Base-by-base conservation (phyloP, 2,329 filamentous ascomycete genomes). In the Mycosphaerella sp. region DNA sequence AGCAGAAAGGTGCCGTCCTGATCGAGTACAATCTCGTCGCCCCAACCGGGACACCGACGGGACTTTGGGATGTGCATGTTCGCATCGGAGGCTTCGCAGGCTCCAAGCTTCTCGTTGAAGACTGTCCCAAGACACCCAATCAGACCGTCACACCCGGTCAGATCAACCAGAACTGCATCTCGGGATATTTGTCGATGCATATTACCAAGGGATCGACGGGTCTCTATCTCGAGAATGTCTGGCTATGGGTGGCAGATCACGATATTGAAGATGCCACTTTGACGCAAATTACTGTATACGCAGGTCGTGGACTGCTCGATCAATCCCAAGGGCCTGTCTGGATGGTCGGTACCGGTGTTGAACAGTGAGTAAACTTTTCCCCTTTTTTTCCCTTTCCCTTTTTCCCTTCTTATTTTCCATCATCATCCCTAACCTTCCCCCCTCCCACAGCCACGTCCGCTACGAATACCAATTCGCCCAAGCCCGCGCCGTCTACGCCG, bases 191-290 rank as follows among this genome's bases (percentile, higher is more conserved):
- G 49, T 59, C 59, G n/a, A 55, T 67, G 51, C 66, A 69, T 55
- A 60, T 83, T 45, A 82, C 80, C 9, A 70, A 74, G 48, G 70
- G 73, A n/a, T 78, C 74, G 0, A 82, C 83, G 1, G 66, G 65
- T 3, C 78, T 84, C 31, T 95, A 95, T 72, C 74, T 95, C 42
- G 91, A 96, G 75, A 95, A 95, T 73, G 83, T 80, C 48, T 96
- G 92, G 91, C 83, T 89, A 68, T 96, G 91, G 91, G 48, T 89
- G 26, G 84, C 91, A 0, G 91, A 96, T 69, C 92, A 96, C 74
- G 88, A 95, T 68, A 83, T 96, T 26, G 91, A 96, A 68, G 80
- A 83, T 17, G 61, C 72, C 1, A 82, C 84, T 65, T 81, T 87
- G 68, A 82, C 72, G 50, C 87, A 93, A 71, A 86, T 93, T 71